These are phyloP conservation scores for Excoecaria agallocha DNA, from an alignment of 345 rosid species.

Conservation along the genomic window DNA sequence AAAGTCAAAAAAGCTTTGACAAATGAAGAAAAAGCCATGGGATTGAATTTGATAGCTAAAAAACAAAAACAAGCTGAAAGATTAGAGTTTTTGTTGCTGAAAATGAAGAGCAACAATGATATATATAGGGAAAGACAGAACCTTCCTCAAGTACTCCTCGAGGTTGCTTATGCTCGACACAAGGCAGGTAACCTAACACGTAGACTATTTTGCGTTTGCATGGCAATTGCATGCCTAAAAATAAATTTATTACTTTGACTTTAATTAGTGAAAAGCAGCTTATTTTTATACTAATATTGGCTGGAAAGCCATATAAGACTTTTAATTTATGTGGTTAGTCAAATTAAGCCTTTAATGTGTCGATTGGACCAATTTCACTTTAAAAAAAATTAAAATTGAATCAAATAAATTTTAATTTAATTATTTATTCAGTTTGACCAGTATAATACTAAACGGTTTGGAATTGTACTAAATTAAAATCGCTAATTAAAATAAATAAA, in stretches of 20 bases:
- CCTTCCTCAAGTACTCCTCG: conserved; percentile 5
- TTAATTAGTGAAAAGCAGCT: not conserved
- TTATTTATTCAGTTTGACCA: not conserved
- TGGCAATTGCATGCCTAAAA: conserved; percentile 13
- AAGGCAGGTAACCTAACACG: conserved; percentile 63
- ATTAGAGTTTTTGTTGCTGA: not conserved
- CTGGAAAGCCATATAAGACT: no score
- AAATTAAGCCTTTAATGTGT: no score
- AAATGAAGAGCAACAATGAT: conserved; percentile 14
- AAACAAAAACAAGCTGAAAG: not conserved
- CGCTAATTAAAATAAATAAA: no score
- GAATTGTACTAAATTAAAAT: no score
- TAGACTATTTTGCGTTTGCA: conserved; percentile 29
- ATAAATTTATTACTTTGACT: not conserved
- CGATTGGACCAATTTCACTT: no score
- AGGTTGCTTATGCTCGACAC: conserved; percentile 17
- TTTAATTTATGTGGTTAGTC: no score
- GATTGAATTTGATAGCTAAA: not conserved
- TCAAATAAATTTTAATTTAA: no score
- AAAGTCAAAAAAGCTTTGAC: conserved; percentile 25
- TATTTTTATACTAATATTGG: no score
- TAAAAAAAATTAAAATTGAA: no score
- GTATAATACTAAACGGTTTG: no score
- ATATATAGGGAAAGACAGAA: conserved; percentile 28
- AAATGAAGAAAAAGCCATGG: conserved; percentile 31